phyloP scores from a whole-genome alignment of 2,329 filamentous ascomycete species.

The Rhinocladiella mackenziei region DNA sequence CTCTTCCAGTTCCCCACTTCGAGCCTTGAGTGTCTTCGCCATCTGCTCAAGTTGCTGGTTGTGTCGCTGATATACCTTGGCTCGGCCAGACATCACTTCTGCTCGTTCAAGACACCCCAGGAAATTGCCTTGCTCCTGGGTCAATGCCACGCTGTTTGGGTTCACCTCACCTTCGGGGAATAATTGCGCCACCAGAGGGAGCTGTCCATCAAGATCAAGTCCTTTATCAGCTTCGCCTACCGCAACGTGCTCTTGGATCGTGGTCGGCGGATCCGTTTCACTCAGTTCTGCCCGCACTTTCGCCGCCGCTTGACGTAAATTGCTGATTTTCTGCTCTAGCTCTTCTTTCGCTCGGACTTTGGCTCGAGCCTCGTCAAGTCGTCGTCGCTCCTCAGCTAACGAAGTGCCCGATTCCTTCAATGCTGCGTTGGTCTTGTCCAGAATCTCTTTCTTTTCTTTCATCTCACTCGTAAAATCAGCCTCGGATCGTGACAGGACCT shows the following conservation, averaged over 20 bases:
- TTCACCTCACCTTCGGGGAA: slow-evolving; percentile 38
- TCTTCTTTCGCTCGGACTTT: slow-evolving; percentile 62
- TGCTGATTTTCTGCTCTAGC: slow-evolving; percentile 67
- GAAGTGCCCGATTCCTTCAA: slow-evolving; percentile 76
- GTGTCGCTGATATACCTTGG: slow-evolving; percentile 66
- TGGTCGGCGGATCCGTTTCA: slow-evolving; percentile 39
- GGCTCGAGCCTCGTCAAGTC: slow-evolving; percentile 65
- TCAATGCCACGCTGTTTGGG: slow-evolving; percentile 39
- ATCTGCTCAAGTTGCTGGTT: slow-evolving; percentile 64
- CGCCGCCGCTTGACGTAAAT: slow-evolving; percentile 69
- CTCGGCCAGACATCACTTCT: slow-evolving; percentile 60
- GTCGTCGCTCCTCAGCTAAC: slow-evolving; percentile 71
- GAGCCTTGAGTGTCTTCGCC: slow-evolving; percentile 67
- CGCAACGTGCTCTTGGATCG: slow-evolving; percentile 34
- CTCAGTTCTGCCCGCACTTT: slow-evolving; percentile 58
- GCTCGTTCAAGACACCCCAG: slow-evolving; percentile 55
- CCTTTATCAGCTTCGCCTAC: slow-evolving; percentile 49
- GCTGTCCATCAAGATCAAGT: slow-evolving; percentile 37
- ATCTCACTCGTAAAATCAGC: slow-evolving; percentile 76
- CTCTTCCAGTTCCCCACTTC: slow-evolving; percentile 76
- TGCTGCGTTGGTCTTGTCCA: slow-evolving; percentile 75
- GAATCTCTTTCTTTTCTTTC: slow-evolving; percentile 73
- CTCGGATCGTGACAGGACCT: slow-evolving; percentile 74
- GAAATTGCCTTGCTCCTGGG: slow-evolving; percentile 41
- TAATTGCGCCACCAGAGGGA: slow-evolving; percentile 35